Base-by-base conservation (phyloP, 2,329 filamentous ascomycete genomes). In the Xylariaceae sp. region DNA sequence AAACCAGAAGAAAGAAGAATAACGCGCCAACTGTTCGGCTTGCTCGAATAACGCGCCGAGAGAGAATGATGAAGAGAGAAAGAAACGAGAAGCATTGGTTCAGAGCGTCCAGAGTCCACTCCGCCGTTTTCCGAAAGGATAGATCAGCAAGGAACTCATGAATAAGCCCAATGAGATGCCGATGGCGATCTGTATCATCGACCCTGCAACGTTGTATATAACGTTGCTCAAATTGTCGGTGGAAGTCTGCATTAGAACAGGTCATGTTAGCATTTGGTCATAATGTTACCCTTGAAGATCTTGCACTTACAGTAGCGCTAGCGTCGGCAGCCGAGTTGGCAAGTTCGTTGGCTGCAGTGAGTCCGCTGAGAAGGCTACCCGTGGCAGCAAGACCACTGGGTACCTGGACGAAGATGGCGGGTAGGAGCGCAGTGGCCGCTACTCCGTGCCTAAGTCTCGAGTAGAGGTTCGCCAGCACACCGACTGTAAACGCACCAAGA, bases 401-500 rank as follows among this genome's bases (percentile, higher is more conserved):
- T 2, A 75, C 72, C 50, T 74, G 72, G 2, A 71, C 69, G 39
- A 75, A 74, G 36, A 75, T 72, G 16, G 72, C 72, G 0, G 72
- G 72, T 20, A 75, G 68, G 5, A 75, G 64, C 1, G 68, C 72
- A 2, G 71, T 68, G 0, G 70, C 72, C 1, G 72, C 72, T 22
- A 74, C 71, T n/a, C 75, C 75, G 47, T 78, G 75, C 8, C 72
- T 62, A 7, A 79, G 46, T 20, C 75, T 67, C n/a, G 83, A 86
- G 65, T 92, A 91, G 1, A 88, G 60, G 56, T 93, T 93, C 6
- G 86, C 88, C 39, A 88, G 69, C 3, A 90, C 75, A 23, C 88
- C 88, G 21, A 93, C 85, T 2, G 79, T 77, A 41, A 93, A 78
- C 0, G 88, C 87, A 22, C 86, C 86, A 3, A 92, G 74, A 0